phyloP scores from a whole-genome alignment of 345 rosid genomes.

The Citrus unshiu region DNA sequence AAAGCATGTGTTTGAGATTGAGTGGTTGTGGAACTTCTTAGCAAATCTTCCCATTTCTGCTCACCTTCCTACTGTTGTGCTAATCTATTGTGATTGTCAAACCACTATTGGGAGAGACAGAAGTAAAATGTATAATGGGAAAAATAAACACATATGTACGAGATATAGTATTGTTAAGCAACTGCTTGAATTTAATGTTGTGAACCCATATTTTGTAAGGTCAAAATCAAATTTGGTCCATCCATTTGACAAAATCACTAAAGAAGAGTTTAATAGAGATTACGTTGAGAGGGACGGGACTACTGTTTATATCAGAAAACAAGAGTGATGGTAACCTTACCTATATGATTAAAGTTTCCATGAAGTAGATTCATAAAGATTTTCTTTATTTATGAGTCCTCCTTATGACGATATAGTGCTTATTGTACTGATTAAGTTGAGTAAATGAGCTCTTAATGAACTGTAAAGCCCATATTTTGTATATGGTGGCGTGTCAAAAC shows the following conservation, averaged over 20 bases:
- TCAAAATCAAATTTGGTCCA: not conserved
- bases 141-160: no score
- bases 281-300: no score
- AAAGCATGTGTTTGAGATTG: not conserved
- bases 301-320: not conserved
- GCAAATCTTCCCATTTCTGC: fast-evolving
- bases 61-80: no score
- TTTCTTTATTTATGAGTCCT: not conserved
- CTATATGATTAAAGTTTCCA: not conserved
- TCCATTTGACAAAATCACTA: not conserved
- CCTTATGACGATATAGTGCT: not conserved
- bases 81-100: not conserved
- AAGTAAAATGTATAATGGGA: no score
- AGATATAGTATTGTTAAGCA: not conserved
- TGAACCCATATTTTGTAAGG: not conserved
- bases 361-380: no score
- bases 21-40: not conserved
- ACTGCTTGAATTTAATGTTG: not conserved
- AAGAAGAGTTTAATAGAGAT: not conserved
- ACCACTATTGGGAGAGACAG: not conserved
- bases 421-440: no score
- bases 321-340: not conserved
- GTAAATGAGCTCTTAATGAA: no score
- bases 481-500: not conserved
- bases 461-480: not conserved